Percentiles rank a stretch among this genome's conserved stretches.
phyloP scores from a whole-genome alignment of 2,329 filamentous ascomycete species.

The Cadophora malorum region DNA sequence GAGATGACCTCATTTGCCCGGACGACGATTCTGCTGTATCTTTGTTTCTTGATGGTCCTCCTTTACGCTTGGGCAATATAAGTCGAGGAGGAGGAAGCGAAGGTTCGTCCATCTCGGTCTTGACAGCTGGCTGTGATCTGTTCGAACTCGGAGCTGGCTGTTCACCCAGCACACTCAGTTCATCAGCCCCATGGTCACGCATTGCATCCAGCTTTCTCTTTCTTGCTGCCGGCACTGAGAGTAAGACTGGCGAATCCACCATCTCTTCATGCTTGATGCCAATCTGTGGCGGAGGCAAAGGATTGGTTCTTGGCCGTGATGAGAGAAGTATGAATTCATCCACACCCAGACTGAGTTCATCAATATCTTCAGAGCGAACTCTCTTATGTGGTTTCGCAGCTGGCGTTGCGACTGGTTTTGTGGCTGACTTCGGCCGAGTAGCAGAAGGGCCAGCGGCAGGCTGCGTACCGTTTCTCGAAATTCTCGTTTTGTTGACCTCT shows the following conservation, averaged over 20 bases:
- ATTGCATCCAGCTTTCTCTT: conserved; percentile 35
- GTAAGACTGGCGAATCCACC: conserved; percentile 5
- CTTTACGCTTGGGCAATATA: conserved; percentile 17
- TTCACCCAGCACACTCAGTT: conserved; percentile 12
- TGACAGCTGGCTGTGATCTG: conserved; percentile 7
- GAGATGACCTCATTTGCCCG: conserved; percentile 4
- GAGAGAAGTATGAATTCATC: conserved; percentile 38
- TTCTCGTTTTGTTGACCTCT: not conserved
- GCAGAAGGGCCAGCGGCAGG: not conserved
- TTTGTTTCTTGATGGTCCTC: conserved; percentile 5
- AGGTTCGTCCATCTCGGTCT: conserved; percentile 18
- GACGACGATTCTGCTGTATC: conserved; percentile 17
- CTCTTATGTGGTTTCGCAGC: conserved; percentile 8
- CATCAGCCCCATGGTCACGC: conserved; percentile 21
- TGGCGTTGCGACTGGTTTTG: conserved; percentile 6
- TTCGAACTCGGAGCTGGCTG: not conserved
- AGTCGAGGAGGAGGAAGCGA: not conserved
- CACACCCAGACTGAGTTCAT: conserved; percentile 40
- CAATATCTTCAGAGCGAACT: conserved; percentile 35
- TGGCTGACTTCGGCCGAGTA: not conserved
- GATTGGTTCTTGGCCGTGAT: conserved; percentile 29
- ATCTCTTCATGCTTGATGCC: conserved; percentile 34
- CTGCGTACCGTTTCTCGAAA: not conserved
- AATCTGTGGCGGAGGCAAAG: conserved; percentile 20
- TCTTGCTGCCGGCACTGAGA: conserved; percentile 18